phyloP scores from a whole-genome alignment of 2,329 filamentous ascomycete genomes.

The Rhinocladiella mackenziei region DNA sequence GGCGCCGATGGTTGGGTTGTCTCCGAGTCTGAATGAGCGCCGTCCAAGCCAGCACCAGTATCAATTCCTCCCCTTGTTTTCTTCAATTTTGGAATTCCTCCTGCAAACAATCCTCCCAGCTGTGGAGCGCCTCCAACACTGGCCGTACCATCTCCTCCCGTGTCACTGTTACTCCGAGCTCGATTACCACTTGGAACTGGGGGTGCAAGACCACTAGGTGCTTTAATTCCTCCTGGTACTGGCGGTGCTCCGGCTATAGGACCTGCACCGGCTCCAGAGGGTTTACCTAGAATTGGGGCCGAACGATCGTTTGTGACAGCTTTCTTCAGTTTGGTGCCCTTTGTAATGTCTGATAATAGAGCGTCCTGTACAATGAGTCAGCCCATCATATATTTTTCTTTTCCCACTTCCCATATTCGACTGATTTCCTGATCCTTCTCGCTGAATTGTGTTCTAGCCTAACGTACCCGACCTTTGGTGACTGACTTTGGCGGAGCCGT shows the following conservation, averaged over 20 bases:
- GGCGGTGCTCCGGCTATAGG: constrained; percentile 74
- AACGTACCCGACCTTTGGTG: constrained; percentile 60
- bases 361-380: constrained; percentile 60
- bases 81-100: constrained; percentile 91
- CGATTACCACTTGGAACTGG: constrained; percentile 64
- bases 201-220: constrained; percentile 65
- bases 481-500: constrained; percentile 54
- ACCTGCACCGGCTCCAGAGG: constrained; percentile 54
- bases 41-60: constrained; percentile 66
- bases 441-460: neutral
- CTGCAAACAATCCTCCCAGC: constrained; percentile 81
- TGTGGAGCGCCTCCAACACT: constrained; percentile 62
- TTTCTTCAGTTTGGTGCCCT: constrained; percentile 77
- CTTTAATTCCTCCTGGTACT: constrained; percentile 63
- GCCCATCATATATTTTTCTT: neutral
- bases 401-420: neutral
- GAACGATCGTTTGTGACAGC: constrained; percentile 89
- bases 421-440: neutral
- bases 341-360: constrained; percentile 79
- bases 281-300: constrained; percentile 64
- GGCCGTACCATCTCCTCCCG: constrained; percentile 40
- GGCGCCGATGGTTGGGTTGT: constrained; percentile 50
- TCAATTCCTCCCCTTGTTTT: constrained; percentile 80
- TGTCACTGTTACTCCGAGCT: constrained; percentile 78
- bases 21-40: constrained; percentile 82